Percentiles rank a stretch among this genome's conserved stretches.
These are phyloP conservation scores for Asterella californica DNA, from an alignment of 225 moss, liverwort and hornwort species.

Conservation along the genomic window DNA sequence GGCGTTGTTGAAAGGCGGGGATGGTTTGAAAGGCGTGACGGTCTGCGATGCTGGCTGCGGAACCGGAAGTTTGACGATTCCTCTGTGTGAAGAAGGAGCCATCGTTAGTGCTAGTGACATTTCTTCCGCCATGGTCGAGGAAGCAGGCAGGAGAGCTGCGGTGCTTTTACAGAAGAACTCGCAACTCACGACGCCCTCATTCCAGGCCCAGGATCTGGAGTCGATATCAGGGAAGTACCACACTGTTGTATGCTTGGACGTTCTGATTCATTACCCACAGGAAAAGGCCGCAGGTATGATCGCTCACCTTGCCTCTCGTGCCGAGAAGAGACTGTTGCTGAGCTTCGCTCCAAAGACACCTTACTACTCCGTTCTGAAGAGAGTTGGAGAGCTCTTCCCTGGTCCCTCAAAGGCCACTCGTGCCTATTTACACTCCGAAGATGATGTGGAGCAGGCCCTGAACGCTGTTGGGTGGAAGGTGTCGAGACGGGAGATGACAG, in stretches of 20 bases:
- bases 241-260: constrained; percentile 88
- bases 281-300: constrained; percentile 88
- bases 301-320: constrained; percentile 81
- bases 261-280: constrained; percentile 93
- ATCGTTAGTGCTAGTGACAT: constrained; percentile 83
- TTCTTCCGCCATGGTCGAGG: constrained; percentile 88
- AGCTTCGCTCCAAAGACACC: constrained; percentile 94
- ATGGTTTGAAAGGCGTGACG: constrained; percentile 50
- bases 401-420: constrained; percentile 95
- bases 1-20: constrained; percentile 37
- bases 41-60: constrained; percentile 94
- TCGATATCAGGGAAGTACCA: constrained; percentile 81
- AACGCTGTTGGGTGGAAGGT: constrained; percentile 78
- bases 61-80: constrained; percentile 79
- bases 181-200: constrained; percentile 40
- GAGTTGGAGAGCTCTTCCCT: constrained; percentile 89
- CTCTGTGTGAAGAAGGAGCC: constrained; percentile 69
- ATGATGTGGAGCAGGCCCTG: constrained; percentile 78
- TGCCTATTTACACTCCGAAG: constrained; percentile 91
- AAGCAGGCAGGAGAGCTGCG: constrained; percentile 55
- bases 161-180: constrained; percentile 40
- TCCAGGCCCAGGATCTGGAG: constrained; percentile 85
- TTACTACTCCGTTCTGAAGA: constrained; percentile 75
- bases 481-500: constrained; percentile 76
- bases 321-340: constrained; percentile 72